These are phyloP conservation scores for Gracilaria domingensis DNA, from an alignment of 23 red algal genomes.

Conservation along the genomic window DNA sequence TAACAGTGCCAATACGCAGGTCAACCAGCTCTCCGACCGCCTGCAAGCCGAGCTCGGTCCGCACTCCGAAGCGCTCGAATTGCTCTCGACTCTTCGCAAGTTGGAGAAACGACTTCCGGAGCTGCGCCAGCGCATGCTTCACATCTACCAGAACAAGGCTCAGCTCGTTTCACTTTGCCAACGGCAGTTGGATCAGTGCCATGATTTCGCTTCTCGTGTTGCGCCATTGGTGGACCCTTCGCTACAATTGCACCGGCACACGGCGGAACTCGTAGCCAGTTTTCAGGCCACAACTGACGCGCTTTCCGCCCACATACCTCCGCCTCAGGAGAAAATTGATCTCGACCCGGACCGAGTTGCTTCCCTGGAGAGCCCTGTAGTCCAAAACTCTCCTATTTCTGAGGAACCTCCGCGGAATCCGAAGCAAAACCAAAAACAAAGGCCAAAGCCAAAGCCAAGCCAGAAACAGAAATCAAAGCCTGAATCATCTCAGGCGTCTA, in stretches of 20 bases:
- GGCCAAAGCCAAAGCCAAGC: not conserved
- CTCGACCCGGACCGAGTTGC: slow-evolving; percentile 4
- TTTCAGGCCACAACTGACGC: slow-evolving; percentile 19
- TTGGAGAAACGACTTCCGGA: slow-evolving; percentile 39
- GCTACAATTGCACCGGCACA: slow-evolving; percentile 10
- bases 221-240: slow-evolving; percentile 17
- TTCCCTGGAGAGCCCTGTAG: not conserved
- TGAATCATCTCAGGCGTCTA: not conserved
- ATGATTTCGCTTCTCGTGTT: slow-evolving; percentile 14
- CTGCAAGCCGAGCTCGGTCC: slow-evolving; percentile 24
- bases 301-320: not conserved
- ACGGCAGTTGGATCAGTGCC: slow-evolving; percentile 17
- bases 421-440: slow-evolving; percentile 9
- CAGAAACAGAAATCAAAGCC: not conserved
- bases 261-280: slow-evolving; percentile 6
- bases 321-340: not conserved
- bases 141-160: slow-evolving; percentile 41
- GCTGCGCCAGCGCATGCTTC: slow-evolving; percentile 49
- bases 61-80: slow-evolving; percentile 15
- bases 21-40: slow-evolving; percentile 30
- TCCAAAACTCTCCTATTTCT: not conserved
- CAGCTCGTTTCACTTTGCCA: slow-evolving; percentile 48
- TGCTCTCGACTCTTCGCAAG: slow-evolving; percentile 33
- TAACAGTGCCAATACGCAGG: slow-evolving; percentile 25
- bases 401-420: not conserved